phyloP scores from a whole-genome alignment of 2,329 filamentous ascomycete genomes.

The Sclerotiophoma versabilis region DNA sequence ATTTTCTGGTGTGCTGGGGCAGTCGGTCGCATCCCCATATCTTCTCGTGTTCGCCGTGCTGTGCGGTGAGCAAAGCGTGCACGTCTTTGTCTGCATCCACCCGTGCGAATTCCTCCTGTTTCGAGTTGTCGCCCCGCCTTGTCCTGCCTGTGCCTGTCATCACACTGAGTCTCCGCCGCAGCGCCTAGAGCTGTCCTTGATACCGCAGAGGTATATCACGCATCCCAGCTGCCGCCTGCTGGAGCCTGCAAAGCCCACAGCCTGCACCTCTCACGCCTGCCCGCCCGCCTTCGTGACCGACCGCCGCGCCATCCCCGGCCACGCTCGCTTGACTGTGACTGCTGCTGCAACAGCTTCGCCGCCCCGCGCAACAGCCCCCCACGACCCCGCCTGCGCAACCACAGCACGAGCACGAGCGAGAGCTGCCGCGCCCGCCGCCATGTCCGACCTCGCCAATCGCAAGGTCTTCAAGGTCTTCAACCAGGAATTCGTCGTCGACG shows the following conservation, averaged over 20 bases:
- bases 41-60: slow-evolving; percentile 13
- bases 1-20: slow-evolving; percentile 20
- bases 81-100: slow-evolving; percentile 19
- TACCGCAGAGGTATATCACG: slow-evolving; percentile 25
- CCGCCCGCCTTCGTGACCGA: slow-evolving; percentile 9
- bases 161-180: slow-evolving; percentile 30
- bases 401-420: not conserved
- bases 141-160: slow-evolving; percentile 25
- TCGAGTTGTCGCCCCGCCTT: slow-evolving; percentile 29
- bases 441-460: slow-evolving; percentile 71
- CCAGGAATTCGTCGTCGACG: slow-evolving; percentile 98
- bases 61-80: slow-evolving; percentile 25
- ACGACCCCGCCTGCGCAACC: slow-evolving; percentile 3
- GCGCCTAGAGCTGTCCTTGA: slow-evolving; percentile 32
- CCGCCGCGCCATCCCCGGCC: slow-evolving; percentile 8
- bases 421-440: slow-evolving; percentile 36
- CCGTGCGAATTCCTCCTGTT: slow-evolving; percentile 15
- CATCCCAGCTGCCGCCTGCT: slow-evolving; percentile 28
- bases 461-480: slow-evolving; percentile 82
- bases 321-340: slow-evolving; percentile 1
- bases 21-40: slow-evolving; percentile 25
- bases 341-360: not conserved
- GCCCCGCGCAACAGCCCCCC: slow-evolving; percentile 7
- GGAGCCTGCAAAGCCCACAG: slow-evolving; percentile 6
- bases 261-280: slow-evolving; percentile 1